Conservation (phyloP, 2,329 filamentous ascomycete genomes). For the Penicillium sp. region DNA sequence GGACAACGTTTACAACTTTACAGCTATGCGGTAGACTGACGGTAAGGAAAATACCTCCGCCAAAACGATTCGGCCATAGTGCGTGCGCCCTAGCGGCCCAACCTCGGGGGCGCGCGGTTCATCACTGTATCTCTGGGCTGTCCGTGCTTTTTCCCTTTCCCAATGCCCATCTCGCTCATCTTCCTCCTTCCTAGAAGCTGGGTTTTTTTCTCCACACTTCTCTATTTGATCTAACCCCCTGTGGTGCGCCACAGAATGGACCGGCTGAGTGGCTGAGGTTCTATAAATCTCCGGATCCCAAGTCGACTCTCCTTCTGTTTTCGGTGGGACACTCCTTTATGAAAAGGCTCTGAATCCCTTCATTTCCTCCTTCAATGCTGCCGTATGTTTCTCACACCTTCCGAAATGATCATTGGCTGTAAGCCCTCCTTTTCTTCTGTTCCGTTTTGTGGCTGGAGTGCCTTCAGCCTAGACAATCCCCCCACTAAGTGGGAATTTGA, state of each 20-base stretch:
- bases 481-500: conserved; percentile 15
- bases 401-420: conserved; percentile 26
- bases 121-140: conserved; percentile 4
- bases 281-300: conserved; percentile 28
- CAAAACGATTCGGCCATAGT: conserved; percentile 7
- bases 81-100: conserved; percentile 24
- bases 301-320: conserved; percentile 4
- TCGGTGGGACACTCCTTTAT: conserved; percentile 15
- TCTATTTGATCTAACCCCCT: conserved; percentile 6
- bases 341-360: conserved; percentile 8
- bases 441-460: conserved; percentile 17
- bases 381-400: conserved; percentile 9
- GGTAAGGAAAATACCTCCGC: conserved; percentile 16
- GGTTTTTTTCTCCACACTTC: conserved; percentile 23
- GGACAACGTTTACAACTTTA: conserved; percentile 2
- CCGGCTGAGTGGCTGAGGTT: conserved; percentile 18
- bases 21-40: conserved; percentile 6
- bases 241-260: conserved; percentile 17
- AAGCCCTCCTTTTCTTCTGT: conserved; percentile 19
- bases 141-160: conserved; percentile 3
- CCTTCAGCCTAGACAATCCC: conserved; percentile 1
- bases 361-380: conserved; percentile 7
- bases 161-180: not conserved
- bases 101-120: conserved; percentile 4
- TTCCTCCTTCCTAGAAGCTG: conserved; percentile 4